Base-by-base conservation (phyloP, 495 filamentous ascomycete genomes). In the Neurospora discreta region DNA sequence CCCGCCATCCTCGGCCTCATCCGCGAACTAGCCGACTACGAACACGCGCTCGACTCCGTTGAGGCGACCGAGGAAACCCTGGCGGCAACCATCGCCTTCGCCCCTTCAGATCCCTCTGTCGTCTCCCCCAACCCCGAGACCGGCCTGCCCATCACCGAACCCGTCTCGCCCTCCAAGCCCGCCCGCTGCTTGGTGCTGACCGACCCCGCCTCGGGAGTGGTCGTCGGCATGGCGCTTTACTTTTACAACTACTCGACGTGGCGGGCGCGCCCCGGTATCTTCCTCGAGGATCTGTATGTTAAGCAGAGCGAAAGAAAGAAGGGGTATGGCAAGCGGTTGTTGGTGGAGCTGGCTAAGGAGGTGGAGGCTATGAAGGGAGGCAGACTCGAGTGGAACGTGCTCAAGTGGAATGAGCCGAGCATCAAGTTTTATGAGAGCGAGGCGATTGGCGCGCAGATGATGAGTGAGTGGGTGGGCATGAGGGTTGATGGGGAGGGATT, bases 261-360 rank as follows among this genome's bases (percentile, higher is more conserved):
- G 95, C 88, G 90, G 43, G 88, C 90, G 5, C 87, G 87, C 11
- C 91, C 95, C 2, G 95, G 95, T 1, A 93, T 99, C 75, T 97
- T 95, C 77, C 90, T 99, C 15, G 95, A 99, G 78, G 95, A 99
- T 78, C 83, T 99, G 11, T 98, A 92, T 76, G 93, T 99, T 39
- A 83, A 89, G 76, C 87, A 89, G 30, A 81, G 80, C 36, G 90
- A 90, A 65, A 82, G 95, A 6, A 89, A 89, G 26, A 84, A 87
- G 39, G 94, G 95, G 3, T 97, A 95, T 76, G 95, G 93, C 16
- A 91, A 89, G 77, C 81, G 85, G 77, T 75, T 98, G 78, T 83
- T 99, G 43, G 87, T 87, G 68, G 89, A 89, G 77, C 82, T 98
- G 80, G 95, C 95, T 41, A 85, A 87, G 78, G 91, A 95, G 80